These are phyloP conservation scores for Gossypium rotundifolium DNA, from an alignment of 345 rosid species.

Conservation along the genomic window DNA sequence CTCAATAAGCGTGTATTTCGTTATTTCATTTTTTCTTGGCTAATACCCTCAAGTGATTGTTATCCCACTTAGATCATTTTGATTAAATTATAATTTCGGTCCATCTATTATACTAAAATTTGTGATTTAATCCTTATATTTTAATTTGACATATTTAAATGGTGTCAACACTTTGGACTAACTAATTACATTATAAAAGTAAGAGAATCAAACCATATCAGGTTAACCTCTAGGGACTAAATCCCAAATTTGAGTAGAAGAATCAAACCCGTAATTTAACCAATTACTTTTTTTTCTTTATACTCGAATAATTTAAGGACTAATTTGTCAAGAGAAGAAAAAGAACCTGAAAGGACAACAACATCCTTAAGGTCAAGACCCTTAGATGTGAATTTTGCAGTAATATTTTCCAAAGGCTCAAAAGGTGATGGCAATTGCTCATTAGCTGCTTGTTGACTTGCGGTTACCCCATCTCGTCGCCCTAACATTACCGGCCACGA, in stretches of 20 bases:
- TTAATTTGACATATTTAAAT: too few relatives aligned
- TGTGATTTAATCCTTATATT: too few relatives aligned
- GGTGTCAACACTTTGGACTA: too few relatives aligned
- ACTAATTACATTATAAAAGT: too few relatives aligned
- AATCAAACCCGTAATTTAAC: neutral
- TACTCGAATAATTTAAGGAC: neutral
- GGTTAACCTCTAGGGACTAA: too few relatives aligned
- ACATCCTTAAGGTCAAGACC: constrained; percentile 87
- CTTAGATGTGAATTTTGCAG: constrained; percentile 64
- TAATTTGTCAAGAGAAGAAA: neutral
- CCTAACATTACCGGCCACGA: constrained; percentile 62
- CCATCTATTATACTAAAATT: too few relatives aligned
- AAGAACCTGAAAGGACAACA: constrained; percentile 64
- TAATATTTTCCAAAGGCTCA: constrained; percentile 55
- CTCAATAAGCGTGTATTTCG: too few relatives aligned
- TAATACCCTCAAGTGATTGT: too few relatives aligned
- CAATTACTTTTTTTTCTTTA: neutral
- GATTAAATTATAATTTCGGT: too few relatives aligned
- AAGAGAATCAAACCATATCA: too few relatives aligned
- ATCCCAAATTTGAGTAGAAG: neutral
- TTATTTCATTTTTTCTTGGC: too few relatives aligned
- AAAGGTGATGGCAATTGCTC: constrained; percentile 69
- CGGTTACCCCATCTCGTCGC: constrained; percentile 55
- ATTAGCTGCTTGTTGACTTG: constrained; percentile 61
- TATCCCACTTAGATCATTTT: too few relatives aligned